A percentile compares a stretch with the other conserved stretches of the same genome.
phyloP scores from a whole-genome alignment of 2,329 filamentous ascomycete species.

The Fusarium begoniae region DNA sequence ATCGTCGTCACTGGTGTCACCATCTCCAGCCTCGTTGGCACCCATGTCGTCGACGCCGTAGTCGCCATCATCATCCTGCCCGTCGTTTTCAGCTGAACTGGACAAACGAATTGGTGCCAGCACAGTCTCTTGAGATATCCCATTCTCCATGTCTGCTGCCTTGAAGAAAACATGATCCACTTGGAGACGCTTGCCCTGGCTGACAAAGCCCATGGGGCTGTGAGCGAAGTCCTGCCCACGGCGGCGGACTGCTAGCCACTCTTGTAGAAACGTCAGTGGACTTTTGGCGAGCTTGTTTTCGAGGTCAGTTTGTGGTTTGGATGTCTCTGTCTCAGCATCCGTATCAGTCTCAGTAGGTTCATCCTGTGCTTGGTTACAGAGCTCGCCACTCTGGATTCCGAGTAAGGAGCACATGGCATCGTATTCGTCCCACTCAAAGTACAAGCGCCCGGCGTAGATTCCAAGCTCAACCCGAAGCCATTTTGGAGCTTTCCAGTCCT shows the following conservation, averaged over 20 bases:
- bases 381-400: conserved; percentile 34
- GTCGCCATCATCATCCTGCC: conserved; percentile 25
- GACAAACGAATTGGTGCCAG: conserved; percentile 14
- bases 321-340: not conserved
- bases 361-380: not conserved
- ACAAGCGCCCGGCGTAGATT: conserved; percentile 68
- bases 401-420: conserved; percentile 46
- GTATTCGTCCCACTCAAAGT: conserved; percentile 63
- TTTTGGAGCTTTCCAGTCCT: conserved; percentile 54
- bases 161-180: conserved; percentile 63
- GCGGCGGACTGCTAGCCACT: conserved; percentile 65
- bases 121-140: not conserved
- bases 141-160: not conserved
- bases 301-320: not conserved
- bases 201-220: conserved; percentile 67
- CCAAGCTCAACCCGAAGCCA: conserved; percentile 68
- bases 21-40: conserved; percentile 34
- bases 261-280: conserved; percentile 60
- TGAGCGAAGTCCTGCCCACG: conserved; percentile 66
- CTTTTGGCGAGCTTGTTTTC: conserved; percentile 30
- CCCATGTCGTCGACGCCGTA: conserved; percentile 43
- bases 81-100: not conserved
- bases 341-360: not conserved
- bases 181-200: conserved; percentile 59
- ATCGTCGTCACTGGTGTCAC: conserved; percentile 34